Evolutionary conservation across 75 land plant genomes (phyloP).

Genomic region (Pinus albicaulis): DNA sequence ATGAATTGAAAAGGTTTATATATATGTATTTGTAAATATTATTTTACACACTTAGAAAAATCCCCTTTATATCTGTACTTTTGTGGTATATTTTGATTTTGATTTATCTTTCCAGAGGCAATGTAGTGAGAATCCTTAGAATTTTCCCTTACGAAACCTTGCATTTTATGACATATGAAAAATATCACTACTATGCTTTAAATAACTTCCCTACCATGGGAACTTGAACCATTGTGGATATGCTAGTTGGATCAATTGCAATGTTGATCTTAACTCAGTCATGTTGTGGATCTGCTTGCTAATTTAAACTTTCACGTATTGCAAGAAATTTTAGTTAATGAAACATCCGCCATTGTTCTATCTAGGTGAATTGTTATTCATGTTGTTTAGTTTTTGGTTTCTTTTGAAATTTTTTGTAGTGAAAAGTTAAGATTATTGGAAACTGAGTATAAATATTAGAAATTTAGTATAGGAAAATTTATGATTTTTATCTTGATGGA

Average conservation of each 20-base stretch:
- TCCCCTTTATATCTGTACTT: neutral
- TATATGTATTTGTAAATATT: neutral
- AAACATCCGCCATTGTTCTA: too few species aligned
- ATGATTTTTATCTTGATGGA: too few species aligned
- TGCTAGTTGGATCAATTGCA: conserved; percentile 92
- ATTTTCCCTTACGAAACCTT: conserved; percentile 98
- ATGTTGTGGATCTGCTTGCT: too few species aligned
- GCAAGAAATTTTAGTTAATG: too few species aligned
- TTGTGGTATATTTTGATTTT: neutral
- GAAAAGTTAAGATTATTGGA: too few species aligned
- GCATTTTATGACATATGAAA: conserved; percentile 93
- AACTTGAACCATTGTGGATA: conserved; percentile 83
- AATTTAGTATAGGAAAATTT: too few species aligned
- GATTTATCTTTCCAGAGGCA: conserved; percentile 59
- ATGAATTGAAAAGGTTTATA: neutral
- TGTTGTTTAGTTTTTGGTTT: too few species aligned
- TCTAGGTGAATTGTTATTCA: too few species aligned
- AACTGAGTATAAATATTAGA: too few species aligned
- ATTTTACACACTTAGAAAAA: neutral
- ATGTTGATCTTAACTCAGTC: too few species aligned
- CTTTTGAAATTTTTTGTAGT: too few species aligned
- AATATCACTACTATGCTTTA: conserved; percentile 76
- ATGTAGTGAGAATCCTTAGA: conserved; percentile 95
- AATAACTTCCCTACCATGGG: conserved; percentile 51
- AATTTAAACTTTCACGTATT: too few species aligned